Evolutionary conservation across 1,284 basidiomycete genomes (phyloP), one percentile per base, ranked within the genome.

Genomic region (Leccinum griseonigrum): DNA sequence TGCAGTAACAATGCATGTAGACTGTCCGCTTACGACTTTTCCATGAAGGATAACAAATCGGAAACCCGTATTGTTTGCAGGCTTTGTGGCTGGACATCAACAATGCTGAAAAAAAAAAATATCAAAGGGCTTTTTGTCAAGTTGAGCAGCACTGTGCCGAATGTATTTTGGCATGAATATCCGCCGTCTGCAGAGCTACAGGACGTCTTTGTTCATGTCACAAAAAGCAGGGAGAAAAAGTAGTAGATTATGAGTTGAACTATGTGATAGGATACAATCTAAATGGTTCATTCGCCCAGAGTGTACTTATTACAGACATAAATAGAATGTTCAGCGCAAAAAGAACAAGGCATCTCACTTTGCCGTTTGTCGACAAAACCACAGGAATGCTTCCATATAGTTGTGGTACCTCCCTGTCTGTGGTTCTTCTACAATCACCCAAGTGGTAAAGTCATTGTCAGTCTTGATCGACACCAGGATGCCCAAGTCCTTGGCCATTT

Each of bases 91-190:
- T 63, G 61, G 61, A 3, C 1, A 1, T 63, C 55, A 1, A 38
- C 8, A 0, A 3, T 28, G 2, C 4, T 61, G 16, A 54, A 26
- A 14, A 16, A 11, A 5, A 31, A 28, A 1, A 43, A 61, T 5
- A 6, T 28, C 2, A 4, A 36, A 1, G 52, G 43, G 0, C 2
- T 22, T n/a, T 8, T 61, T 4, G 36, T 16, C 11, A 26, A 31
- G 6, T 2, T 56, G 6, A 56, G 29, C 13, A 57, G 54, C 28
- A 62, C 18, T 0, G 6, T 34, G 13, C 55, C 54, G 3, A 10
- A 63, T 8, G 36, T 63, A 3, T 61, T 16, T 4, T 61, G 60
- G 60, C 60, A 61, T 10, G 32, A 61, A 5, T 61, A 61, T n/a
- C 58, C 60, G 5, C 48, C 26, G 10, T 51, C 48, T 18, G 13